These are phyloP conservation scores for Podaxis pistillaris DNA, from an alignment of 768 basidiomycete species.

Conservation along the genomic window DNA sequence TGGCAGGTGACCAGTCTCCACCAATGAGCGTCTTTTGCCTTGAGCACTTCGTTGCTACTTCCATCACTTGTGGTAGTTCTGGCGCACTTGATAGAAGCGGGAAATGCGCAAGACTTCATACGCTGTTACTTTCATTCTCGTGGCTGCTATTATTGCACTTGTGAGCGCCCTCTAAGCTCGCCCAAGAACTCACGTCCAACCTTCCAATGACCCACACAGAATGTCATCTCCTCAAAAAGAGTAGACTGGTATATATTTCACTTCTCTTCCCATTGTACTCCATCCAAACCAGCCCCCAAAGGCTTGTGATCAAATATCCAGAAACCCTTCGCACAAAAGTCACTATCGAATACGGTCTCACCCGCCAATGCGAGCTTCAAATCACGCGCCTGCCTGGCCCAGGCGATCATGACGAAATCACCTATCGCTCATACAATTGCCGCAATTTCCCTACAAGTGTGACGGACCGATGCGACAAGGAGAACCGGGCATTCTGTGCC, in stretches of 20 bases:
- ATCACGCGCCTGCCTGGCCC: constrained; percentile 46
- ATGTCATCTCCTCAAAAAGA: constrained; percentile 51
- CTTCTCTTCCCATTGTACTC: neutral
- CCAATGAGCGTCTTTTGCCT: neutral
- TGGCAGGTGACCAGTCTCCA: neutral
- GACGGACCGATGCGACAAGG: constrained; percentile 44
- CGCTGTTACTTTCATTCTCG: constrained; percentile 57
- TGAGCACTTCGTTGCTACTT: neutral
- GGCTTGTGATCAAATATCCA: constrained; percentile 42
- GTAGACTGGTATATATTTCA: constrained; percentile 57
- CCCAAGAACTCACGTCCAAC: neutral
- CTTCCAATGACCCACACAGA: constrained; percentile 35
- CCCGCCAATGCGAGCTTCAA: constrained; percentile 53
- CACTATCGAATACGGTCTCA: constrained; percentile 59
- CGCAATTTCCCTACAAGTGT: constrained; percentile 62
- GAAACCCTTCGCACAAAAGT: constrained; percentile 47
- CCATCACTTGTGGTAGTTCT: neutral
- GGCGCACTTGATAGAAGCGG: neutral
- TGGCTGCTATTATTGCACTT: constrained; percentile 46
- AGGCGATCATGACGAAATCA: constrained; percentile 38
- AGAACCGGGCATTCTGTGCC: constrained; percentile 59
- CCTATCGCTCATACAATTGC: constrained; percentile 59
- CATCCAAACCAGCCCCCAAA: constrained; percentile 18
- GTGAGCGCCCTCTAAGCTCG: constrained; percentile 34
- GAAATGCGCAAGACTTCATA: constrained; percentile 68